Evolutionary conservation across 2,329 filamentous ascomycete genomes (phyloP).

Genomic region (Botrytis fragariae): DNA sequence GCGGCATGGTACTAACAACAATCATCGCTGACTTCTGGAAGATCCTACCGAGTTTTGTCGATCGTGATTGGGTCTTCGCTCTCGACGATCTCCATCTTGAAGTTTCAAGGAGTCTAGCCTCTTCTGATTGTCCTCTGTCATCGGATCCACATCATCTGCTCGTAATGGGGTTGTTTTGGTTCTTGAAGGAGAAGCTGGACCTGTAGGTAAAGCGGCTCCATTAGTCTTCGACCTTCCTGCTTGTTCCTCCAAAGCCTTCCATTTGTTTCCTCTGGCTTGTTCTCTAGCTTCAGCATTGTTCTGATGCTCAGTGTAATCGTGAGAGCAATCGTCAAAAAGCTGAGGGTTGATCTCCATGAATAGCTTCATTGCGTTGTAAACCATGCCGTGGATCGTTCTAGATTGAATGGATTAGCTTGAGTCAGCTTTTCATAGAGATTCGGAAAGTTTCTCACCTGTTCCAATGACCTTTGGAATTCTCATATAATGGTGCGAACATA

Average conservation of each 20-base stretch:
- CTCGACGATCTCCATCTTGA: conserved; percentile 71
- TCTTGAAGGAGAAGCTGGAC: conserved; percentile 39
- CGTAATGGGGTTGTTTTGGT: conserved; percentile 47
- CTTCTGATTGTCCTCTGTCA: conserved; percentile 80
- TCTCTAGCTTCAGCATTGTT: conserved; percentile 86
- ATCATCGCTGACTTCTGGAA: conserved; percentile 42
- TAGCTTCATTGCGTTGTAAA: conserved; percentile 99
- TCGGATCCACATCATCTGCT: conserved; percentile 74
- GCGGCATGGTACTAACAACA: conserved; percentile 32
- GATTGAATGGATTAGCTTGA: conserved; percentile 37
- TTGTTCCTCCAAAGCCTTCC: conserved; percentile 81
- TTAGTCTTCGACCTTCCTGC: conserved; percentile 65
- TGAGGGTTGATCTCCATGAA: conserved; percentile 99
- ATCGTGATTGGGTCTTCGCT: conserved; percentile 55
- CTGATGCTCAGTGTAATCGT: conserved; percentile 95
- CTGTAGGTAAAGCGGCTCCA: conserved; percentile 41
- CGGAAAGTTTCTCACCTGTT: conserved; percentile 60
- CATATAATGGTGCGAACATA: conserved; percentile 97
- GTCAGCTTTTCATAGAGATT: conserved; percentile 12
- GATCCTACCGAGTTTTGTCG: conserved; percentile 57
- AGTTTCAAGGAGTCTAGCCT: conserved; percentile 86
- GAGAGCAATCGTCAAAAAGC: conserved; percentile 96
- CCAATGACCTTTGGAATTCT: conserved; percentile 99
- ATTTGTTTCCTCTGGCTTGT: conserved; percentile 77
- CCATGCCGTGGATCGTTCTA: conserved; percentile 99